Evolutionary conservation across 345 rosid species (phyloP).

Genomic region (Alliaria petiolata): DNA sequence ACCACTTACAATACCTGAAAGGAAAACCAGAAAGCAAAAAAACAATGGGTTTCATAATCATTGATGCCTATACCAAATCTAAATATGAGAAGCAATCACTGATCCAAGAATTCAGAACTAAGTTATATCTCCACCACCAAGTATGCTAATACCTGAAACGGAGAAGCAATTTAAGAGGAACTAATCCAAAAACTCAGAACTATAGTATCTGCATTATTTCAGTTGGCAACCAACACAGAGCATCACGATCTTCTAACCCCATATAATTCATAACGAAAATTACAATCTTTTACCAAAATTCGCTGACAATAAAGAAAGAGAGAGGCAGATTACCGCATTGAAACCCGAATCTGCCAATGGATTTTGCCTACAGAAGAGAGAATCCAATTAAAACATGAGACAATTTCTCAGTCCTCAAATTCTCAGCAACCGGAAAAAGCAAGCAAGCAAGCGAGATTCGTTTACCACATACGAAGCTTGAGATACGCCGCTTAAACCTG

Average conservation of each 20-base stretch:
- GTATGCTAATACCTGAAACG: not conserved
- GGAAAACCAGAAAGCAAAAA: not conserved
- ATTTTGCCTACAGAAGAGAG: slow-evolving; percentile 50
- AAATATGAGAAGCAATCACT: not conserved
- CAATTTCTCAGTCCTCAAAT: not conserved
- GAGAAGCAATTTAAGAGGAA: not conserved
- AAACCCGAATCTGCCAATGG: slow-evolving; percentile 49
- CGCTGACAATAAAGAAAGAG: not conserved
- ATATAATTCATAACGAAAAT: not conserved
- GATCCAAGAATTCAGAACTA: not conserved
- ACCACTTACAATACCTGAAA: slow-evolving; percentile 75
- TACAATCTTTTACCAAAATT: not conserved
- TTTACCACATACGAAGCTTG: slow-evolving; percentile 72
- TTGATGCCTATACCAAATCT: not conserved
- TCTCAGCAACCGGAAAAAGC: not conserved
- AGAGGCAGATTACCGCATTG: slow-evolving; percentile 59
- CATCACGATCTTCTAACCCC: not conserved
- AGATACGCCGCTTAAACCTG: slow-evolving; percentile 65
- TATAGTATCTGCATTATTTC: not conserved
- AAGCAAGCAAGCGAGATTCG: not conserved
- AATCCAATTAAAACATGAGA: not conserved
- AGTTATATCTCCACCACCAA: not conserved
- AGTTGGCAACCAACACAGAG: not conserved
- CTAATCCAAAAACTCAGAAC: not conserved
- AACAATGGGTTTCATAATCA: not conserved